Base-by-base conservation (phyloP, 176 grass and related monocot genomes). In the Oryza longistaminata region DNA sequence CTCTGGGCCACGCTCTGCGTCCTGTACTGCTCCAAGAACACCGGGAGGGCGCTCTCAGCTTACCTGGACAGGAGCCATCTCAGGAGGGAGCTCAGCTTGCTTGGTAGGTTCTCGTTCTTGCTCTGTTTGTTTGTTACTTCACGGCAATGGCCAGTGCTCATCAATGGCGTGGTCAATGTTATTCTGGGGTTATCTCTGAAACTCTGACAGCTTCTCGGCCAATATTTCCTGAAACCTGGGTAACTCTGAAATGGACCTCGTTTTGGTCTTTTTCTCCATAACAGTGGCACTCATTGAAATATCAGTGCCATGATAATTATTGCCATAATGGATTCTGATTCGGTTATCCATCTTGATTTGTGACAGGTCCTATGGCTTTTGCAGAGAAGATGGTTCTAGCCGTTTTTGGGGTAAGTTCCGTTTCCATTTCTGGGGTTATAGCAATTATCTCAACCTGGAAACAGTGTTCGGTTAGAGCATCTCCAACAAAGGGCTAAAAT, bases 311-410 rank as follows among this genome's bases (percentile, higher is more conserved):
- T 26, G 2, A 13, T 53, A 55, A 19, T 55, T 37, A 37, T 37
- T 37, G 35, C 35, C 35, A 1, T 40, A 40, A 55, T 55, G 52
- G 52, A 55, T 55, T 55, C 52, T 3, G 11, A 69, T 22, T 39
- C 9, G 11, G 19, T 19, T 66, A 13, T 55, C 35, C 25, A 64
- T 14, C n/a, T 66, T 87, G 29, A 43, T 74, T 76, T 61, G 61
- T 81, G 78, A 73, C 83, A 94, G 95, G 95, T 75, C 90, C 95
- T 46, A 94, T 97, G 95, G 85, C 86, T 49, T 97, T 91, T 82
- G 95, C 92, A 46, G 90, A 97, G 88, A 97, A 94, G 92, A 97
- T 97, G 92, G 87, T 97, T 52, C 84, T 97, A 45, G 79, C 90
- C 14, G 73, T 97, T 22, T 97, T 97, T 82, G 90, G 92, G 81